Conservation (phyloP, 2,329 filamentous ascomycete species). For the Daldinia sp. region DNA sequence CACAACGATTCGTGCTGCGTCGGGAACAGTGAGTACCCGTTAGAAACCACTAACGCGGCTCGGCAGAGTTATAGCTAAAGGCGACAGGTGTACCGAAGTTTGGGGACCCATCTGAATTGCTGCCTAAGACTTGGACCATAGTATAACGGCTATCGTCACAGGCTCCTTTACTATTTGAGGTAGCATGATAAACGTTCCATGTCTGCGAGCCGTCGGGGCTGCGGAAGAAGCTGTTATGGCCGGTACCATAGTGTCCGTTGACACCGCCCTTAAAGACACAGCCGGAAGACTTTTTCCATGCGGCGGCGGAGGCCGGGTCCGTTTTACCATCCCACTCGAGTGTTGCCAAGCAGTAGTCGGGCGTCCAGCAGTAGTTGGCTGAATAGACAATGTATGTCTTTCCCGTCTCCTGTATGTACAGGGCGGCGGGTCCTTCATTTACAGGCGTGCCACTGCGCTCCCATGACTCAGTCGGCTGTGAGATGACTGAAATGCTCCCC, state of each 20-base stretch:
- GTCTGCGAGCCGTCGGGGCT: conserved; percentile 66
- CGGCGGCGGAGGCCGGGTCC: conserved; percentile 58
- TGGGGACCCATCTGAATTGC: conserved; percentile 63
- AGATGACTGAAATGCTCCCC: conserved; percentile 62
- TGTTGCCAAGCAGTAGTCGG: conserved; percentile 65
- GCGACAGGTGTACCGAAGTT: conserved; percentile 60
- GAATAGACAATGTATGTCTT: conserved; percentile 67
- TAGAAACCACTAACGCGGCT: conserved; percentile 9
- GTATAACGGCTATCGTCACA: conserved; percentile 68
- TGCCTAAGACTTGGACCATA: conserved; percentile 64
- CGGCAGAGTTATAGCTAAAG: conserved; percentile 22
- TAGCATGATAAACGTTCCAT: conserved; percentile 69
- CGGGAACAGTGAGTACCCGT: background rate
- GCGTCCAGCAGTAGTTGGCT: conserved; percentile 68
- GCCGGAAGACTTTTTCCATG: conserved; percentile 65
- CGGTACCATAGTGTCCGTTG: conserved; percentile 69
- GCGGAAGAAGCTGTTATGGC: conserved; percentile 69
- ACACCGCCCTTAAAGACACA: conserved; percentile 62
- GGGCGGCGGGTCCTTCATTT: conserved; percentile 66
- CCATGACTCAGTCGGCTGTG: conserved; percentile 63
- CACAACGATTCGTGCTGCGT: background rate
- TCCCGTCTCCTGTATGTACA: conserved; percentile 61
- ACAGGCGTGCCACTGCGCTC: conserved; percentile 61
- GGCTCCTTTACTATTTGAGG: conserved; percentile 59
- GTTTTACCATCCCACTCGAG: conserved; percentile 65